Conservation (phyloP, 2,329 filamentous ascomycete species). For the Fusarium sp. region DNA sequence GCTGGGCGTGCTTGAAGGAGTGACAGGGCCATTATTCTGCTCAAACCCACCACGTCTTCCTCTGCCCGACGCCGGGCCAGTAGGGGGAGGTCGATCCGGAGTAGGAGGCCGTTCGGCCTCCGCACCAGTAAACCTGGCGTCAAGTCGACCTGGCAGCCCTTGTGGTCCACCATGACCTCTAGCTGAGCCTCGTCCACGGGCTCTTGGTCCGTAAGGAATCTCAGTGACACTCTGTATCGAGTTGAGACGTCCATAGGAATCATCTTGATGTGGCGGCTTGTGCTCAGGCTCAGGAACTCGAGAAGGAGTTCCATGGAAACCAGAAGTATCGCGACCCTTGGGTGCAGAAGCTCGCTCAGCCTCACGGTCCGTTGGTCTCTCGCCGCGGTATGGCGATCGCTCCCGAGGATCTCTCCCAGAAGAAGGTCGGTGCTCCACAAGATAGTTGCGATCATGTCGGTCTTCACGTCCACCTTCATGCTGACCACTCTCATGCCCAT, state of each 20-base stretch:
- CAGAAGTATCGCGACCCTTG: conserved; percentile 55
- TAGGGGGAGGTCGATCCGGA: conserved; percentile 64
- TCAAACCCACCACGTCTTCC: conserved; percentile 60
- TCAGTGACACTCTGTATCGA: conserved; percentile 59
- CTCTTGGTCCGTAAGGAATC: conserved; percentile 68
- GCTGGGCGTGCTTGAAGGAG: conserved; percentile 45
- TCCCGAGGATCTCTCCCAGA: conserved; percentile 49
- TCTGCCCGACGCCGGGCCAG: conserved; percentile 64
- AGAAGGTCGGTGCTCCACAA: conserved; percentile 47
- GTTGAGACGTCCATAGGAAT: conserved; percentile 72
- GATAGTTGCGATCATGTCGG: conserved; percentile 58
- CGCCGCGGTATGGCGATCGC: conserved; percentile 52
- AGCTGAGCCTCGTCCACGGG: conserved; percentile 58
- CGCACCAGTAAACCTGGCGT: conserved; percentile 55
- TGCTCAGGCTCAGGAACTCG: conserved; percentile 62
- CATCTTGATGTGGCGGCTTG: conserved; percentile 66
- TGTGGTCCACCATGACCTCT: conserved; percentile 53
- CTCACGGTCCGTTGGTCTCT: conserved; percentile 56
- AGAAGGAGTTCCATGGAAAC: conserved; percentile 52
- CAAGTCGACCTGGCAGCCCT: conserved; percentile 54
- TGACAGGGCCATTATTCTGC: conserved; percentile 46
- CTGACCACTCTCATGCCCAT: conserved; percentile 47
- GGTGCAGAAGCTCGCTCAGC: conserved; percentile 48
- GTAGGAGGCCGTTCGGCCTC: conserved; percentile 58
- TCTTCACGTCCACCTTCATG: conserved; percentile 59